phyloP scores from a whole-genome alignment of 2,329 filamentous ascomycete genomes.

The Neonectria punicea region DNA sequence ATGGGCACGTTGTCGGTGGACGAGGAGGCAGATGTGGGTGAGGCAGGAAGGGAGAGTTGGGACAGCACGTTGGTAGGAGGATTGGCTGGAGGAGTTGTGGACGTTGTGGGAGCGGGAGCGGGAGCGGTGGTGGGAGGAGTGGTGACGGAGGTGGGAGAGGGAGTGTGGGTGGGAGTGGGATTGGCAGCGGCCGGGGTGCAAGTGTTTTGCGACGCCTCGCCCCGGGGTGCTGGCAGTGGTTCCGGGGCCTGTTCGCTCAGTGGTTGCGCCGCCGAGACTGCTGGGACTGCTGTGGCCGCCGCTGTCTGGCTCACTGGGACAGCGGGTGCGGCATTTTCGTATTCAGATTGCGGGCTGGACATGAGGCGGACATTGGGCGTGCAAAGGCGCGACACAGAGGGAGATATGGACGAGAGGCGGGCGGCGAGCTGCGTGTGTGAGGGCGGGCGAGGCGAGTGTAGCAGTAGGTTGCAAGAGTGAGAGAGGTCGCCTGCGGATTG shows the following conservation, averaged over 20 bases:
- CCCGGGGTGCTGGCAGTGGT: slow-evolving; percentile 19
- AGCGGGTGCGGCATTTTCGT: slow-evolving; percentile 66
- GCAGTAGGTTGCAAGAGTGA: slow-evolving; percentile 29
- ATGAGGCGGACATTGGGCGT: slow-evolving; percentile 68
- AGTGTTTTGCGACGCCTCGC: slow-evolving; percentile 31
- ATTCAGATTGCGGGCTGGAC: slow-evolving; percentile 61
- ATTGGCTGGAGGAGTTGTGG: slow-evolving; percentile 30
- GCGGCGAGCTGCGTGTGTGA: slow-evolving; percentile 31
- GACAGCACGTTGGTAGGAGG: slow-evolving; percentile 25
- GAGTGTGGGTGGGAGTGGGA: slow-evolving; percentile 24
- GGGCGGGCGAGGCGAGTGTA: slow-evolving; percentile 13
- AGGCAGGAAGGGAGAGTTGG: slow-evolving; percentile 24
- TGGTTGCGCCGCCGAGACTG: slow-evolving; percentile 2
- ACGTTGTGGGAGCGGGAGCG: slow-evolving; percentile 30
- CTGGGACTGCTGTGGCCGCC: not conserved
- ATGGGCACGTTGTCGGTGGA: slow-evolving; percentile 38
- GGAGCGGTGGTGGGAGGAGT: slow-evolving; percentile 7
- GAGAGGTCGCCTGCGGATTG: slow-evolving; percentile 4
- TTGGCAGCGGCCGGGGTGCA: slow-evolving; percentile 39
- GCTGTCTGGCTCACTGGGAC: slow-evolving; percentile 41
- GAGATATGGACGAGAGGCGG: slow-evolving; percentile 30
- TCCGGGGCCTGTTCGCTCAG: slow-evolving; percentile 8
- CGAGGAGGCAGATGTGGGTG: slow-evolving; percentile 26
- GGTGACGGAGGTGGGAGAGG: slow-evolving; percentile 33
- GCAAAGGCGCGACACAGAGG: slow-evolving; percentile 10